Conservation (phyloP, 1,139 yeast genomes). For the Taiozyma sp. region DNA sequence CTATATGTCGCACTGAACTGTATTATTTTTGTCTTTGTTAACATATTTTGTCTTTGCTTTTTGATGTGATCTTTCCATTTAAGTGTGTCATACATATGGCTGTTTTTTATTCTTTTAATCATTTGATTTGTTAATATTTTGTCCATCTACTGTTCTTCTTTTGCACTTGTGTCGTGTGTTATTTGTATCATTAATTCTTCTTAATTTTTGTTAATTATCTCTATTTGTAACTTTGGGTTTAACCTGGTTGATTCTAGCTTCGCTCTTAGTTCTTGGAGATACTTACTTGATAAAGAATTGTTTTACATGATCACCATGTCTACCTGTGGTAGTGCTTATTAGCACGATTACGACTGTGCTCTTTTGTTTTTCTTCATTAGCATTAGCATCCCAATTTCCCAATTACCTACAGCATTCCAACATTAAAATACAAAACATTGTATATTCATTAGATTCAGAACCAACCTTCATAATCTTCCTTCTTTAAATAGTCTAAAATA, state of each 20-base stretch:
- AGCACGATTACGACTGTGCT: too few species aligned
- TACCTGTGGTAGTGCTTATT: background rate
- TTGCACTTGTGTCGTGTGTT: background rate
- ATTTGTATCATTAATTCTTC: background rate
- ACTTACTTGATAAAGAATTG: background rate
- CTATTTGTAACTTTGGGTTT: background rate
- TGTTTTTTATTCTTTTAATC: background rate
- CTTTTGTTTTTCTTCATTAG: background rate
- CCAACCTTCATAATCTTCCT: conserved; percentile 27
- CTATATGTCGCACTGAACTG: background rate
- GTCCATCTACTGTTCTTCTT: background rate
- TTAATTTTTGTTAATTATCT: background rate
- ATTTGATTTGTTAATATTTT: background rate
- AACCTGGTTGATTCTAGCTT: background rate
- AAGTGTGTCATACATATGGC: background rate
- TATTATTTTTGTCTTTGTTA: background rate
- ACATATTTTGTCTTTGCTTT: background rate
- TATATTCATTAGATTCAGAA: conserved; percentile 8
- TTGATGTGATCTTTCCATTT: background rate
- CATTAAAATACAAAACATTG: background rate
- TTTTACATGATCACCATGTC: background rate
- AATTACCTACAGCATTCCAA: background rate
- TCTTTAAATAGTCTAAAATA: conserved; percentile 13
- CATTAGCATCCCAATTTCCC: background rate
- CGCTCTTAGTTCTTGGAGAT: background rate